Percentiles rank a stretch among this genome's conserved stretches.
Conservation (phyloP, 306 rosid genomes). For the Mimosa bimucronata region DNA sequence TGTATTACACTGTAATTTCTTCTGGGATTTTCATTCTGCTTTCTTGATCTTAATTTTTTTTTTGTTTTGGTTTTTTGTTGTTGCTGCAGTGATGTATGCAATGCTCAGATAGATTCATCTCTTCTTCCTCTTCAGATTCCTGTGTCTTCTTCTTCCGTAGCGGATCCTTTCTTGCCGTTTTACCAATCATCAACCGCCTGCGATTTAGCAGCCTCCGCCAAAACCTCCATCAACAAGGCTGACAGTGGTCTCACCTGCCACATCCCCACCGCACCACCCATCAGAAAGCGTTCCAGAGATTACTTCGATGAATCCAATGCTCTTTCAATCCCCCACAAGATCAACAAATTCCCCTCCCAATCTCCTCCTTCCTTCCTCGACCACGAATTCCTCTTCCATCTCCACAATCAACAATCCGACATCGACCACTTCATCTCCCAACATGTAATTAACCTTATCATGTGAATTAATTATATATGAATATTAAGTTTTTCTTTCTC, state of each 20-base stretch:
- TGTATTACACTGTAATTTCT: neutral
- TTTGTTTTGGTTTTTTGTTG: neutral
- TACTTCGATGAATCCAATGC: slow-evolving; percentile 10
- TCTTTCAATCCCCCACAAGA: slow-evolving; percentile 31
- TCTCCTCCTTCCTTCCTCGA: slow-evolving; percentile 16
- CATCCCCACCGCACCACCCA: slow-evolving; percentile 32
- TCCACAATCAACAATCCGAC: slow-evolving; percentile 38
- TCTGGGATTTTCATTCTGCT: neutral
- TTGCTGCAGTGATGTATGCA: slow-evolving; percentile 50
- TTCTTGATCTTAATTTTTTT: neutral
- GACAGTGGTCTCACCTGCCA: slow-evolving; percentile 71
- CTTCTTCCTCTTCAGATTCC: slow-evolving; percentile 36
- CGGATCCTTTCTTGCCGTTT: slow-evolving; percentile 40
- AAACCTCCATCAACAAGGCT: slow-evolving; percentile 47
- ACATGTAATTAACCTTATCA: neutral
- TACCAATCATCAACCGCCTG: slow-evolving; percentile 52
- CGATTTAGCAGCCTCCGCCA: slow-evolving; percentile 43
- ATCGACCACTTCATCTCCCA: slow-evolving; percentile 37
- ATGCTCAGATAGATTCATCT: slow-evolving; percentile 45
- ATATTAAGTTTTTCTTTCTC: too few species aligned
- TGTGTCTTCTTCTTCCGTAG: slow-evolving; percentile 45
- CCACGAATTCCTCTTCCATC: slow-evolving; percentile 31
- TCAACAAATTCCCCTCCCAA: slow-evolving; percentile 20
- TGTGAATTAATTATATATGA: too few species aligned
- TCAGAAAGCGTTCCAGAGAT: slow-evolving; percentile 45